Evolutionary conservation across 2,329 filamentous ascomycete species (phyloP), one percentile per base, ranked within the genome.

Genomic region (Fusarium chaquense): DNA sequence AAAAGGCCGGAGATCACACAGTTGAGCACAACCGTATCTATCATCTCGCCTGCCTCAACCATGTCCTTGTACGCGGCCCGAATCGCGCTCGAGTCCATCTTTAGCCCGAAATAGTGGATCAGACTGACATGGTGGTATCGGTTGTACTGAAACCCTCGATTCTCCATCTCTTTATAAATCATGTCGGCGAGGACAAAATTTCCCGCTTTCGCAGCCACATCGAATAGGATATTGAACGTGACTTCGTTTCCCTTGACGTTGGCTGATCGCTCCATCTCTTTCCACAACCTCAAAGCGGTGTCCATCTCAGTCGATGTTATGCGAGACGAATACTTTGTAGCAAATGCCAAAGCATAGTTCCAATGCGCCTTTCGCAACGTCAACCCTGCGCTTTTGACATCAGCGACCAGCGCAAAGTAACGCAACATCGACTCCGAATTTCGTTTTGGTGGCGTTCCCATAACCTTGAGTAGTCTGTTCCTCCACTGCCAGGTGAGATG

Each of bases 161-260:
- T 82, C 51, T 86, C 83, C 90, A 98, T 94, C 80, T 98, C 94
- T 59, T 88, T 85, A 73, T 94, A 89, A 13, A 98, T 87, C 82
- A 93, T 92, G 73, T 98, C 92, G 5, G 94, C 94, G 24, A 98
- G 87, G 1, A 84, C 83, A 70, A 92, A 97, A 75, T 97, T 96
- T 40, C 92, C 92, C 0, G 93, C 89, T 78, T 96, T 97, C 71
- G 93, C 88, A 2, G 96, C 93, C 13, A 93, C 87, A 76, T 98
- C 92, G 73, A 97, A 98, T 15, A 99, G 85, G 47, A 98, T 91
- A 76, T 96, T 97, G 80, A 99, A 97, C 0, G 95, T 97, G n/a
- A 94, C 90, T 50, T 89, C 85, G 72, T 91, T 92, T 36, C 87
- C 90, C 70, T 82, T 81, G 16, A 93, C 78, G 2, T 87, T 86